These are phyloP conservation scores for Cystoderma amianthinum DNA, from an alignment of 768 basidiomycete genomes.

Conservation along the genomic window DNA sequence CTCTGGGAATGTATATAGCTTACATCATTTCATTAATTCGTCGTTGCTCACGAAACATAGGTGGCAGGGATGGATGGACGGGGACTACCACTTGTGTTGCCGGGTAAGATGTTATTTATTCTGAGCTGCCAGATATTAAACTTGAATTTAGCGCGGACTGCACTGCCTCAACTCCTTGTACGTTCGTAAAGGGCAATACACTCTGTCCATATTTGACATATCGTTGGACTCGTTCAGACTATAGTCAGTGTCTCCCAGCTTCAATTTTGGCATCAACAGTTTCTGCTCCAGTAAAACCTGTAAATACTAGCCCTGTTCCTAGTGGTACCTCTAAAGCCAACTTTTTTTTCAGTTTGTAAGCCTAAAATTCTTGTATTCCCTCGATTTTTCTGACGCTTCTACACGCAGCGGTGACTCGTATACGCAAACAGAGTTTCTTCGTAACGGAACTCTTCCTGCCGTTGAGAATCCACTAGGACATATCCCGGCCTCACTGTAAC, in stretches of 20 bases:
- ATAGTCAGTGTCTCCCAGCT: constrained; percentile 30
- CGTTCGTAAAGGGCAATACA: constrained; percentile 14
- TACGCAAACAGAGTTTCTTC: constrained; percentile 48
- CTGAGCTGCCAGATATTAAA: background rate
- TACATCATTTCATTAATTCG: too few relatives aligned
- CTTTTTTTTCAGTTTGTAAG: constrained; percentile 57
- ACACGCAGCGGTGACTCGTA: constrained; percentile 47
- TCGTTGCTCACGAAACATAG: constrained; percentile 7
- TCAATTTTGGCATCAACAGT: constrained; percentile 6
- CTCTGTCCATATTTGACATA: background rate
- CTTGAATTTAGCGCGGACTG: constrained; percentile 5
- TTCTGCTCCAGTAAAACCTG: background rate
- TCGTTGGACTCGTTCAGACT: constrained; percentile 25
- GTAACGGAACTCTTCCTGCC: constrained; percentile 31
- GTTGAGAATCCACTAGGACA: constrained; percentile 40
- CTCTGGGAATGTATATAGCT: too few relatives aligned
- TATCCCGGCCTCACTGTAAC: constrained; percentile 49
- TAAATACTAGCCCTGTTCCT: constrained; percentile 3
- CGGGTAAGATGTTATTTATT: constrained; percentile 17
- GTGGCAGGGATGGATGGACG: constrained; percentile 27
- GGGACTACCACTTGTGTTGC: constrained; percentile 33
- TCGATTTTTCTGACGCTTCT: background rate
- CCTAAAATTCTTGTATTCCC: background rate
- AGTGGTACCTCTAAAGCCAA: constrained; percentile 14
- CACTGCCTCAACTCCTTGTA: constrained; percentile 18